A percentile compares a stretch with the other conserved stretches of the same genome.
These are phyloP conservation scores for Cystobasidium onofrii DNA, from an alignment of 768 basidiomycete genomes.

Conservation along the genomic window DNA sequence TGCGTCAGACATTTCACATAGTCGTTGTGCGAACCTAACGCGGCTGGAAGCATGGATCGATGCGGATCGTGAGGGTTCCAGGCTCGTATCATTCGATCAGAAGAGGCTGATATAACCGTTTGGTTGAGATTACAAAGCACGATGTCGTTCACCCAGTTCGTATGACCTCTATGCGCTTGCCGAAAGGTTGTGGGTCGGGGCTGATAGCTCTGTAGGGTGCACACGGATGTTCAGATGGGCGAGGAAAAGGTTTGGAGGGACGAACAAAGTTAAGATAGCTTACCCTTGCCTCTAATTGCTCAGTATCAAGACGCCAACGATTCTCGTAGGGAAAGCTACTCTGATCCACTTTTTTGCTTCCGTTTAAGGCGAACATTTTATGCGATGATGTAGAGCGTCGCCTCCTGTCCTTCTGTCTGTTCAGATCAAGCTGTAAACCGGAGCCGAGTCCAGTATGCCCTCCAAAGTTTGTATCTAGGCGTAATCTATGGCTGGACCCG, in stretches of 20 bases:
- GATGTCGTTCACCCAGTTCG: slow-evolving; percentile 89
- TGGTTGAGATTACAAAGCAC: slow-evolving; percentile 84
- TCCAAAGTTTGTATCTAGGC: not conserved
- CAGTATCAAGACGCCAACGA: slow-evolving; percentile 13
- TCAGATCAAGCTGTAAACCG: not conserved
- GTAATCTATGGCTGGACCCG: not conserved
- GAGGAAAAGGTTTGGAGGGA: not conserved
- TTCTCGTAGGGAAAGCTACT: slow-evolving; percentile 11
- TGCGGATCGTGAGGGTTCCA: slow-evolving; percentile 74
- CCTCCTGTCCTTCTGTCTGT: not conserved
- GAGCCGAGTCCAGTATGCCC: not conserved
- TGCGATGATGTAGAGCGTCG: not conserved
- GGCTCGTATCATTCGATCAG: slow-evolving; percentile 85
- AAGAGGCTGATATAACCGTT: slow-evolving; percentile 87
- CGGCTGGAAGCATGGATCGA: slow-evolving; percentile 55
- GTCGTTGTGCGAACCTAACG: slow-evolving; percentile 45
- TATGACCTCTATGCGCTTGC: slow-evolving; percentile 79
- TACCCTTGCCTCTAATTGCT: slow-evolving; percentile 7
- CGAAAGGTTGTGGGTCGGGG: slow-evolving; percentile 53
- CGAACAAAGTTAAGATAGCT: not conserved
- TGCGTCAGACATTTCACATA: slow-evolving; percentile 44
- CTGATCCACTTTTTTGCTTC: not conserved
- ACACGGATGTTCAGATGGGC: not conserved
- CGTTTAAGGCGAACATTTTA: not conserved
- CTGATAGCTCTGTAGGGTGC: slow-evolving; percentile 46